phyloP scores from a whole-genome alignment of 768 basidiomycete genomes.

The Phlebiopsis flavidoalba region DNA sequence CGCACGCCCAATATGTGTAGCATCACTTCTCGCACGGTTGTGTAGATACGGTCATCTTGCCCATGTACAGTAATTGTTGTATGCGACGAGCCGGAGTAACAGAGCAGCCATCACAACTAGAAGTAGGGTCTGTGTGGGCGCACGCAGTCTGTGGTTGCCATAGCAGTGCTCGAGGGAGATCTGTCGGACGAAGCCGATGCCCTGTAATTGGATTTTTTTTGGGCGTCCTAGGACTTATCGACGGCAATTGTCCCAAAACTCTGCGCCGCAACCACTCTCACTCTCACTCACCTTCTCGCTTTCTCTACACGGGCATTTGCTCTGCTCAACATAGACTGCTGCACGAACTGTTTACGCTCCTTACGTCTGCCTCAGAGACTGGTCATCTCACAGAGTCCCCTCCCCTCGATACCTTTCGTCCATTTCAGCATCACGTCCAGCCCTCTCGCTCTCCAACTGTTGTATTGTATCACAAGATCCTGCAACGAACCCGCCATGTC shows the following conservation, averaged over 20 bases:
- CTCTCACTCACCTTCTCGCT: constrained; percentile 1
- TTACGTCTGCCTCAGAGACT: constrained; percentile 10
- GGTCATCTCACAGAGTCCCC: constrained; percentile 6
- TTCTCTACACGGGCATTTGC: background rate
- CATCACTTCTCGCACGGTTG: background rate
- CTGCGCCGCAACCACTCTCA: background rate
- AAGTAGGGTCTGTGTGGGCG: background rate
- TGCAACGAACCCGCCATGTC: constrained; percentile 18
- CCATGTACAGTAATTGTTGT: background rate
- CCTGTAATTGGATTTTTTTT: background rate
- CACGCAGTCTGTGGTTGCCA: constrained; percentile 1
- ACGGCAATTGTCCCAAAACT: background rate
- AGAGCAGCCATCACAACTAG: background rate
- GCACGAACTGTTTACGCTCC: constrained; percentile 15
- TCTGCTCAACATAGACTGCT: constrained; percentile 8
- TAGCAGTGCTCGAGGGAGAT: background rate
- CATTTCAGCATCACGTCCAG: constrained; percentile 2
- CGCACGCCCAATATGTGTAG: background rate
- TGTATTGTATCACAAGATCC: constrained; percentile 8
- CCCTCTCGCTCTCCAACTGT: constrained; percentile 2
- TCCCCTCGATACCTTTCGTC: constrained; percentile 6
- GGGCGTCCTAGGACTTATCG: background rate
- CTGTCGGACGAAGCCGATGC: background rate
- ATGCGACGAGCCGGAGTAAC: background rate
- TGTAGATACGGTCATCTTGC: background rate